A percentile compares a stretch with the other conserved stretches of the same genome.
These are phyloP conservation scores for Ambrosia artemisiifolia DNA, from an alignment of 129 eudicot genomes.

Conservation along the genomic window DNA sequence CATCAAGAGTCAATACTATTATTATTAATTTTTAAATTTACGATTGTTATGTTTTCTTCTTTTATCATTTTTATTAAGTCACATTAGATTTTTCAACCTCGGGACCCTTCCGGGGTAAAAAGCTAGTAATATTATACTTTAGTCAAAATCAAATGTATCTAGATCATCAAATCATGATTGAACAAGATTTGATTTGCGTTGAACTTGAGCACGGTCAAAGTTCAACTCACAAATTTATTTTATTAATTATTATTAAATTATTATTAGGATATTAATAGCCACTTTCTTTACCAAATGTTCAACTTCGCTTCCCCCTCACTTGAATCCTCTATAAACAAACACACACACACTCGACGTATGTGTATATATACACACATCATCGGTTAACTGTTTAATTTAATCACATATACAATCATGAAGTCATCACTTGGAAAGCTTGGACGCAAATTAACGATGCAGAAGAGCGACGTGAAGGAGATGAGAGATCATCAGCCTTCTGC, in stretches of 20 bases:
- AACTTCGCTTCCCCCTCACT: conserved; percentile 14
- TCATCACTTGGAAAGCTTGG: conserved; percentile 63
- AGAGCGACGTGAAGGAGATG: conserved; percentile 54
- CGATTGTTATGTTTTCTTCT: too few relatives aligned
- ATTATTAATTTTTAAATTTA: too few relatives aligned
- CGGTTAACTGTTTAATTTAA: conserved; percentile 5
- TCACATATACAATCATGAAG: conserved; percentile 40
- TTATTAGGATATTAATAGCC: too few relatives aligned
- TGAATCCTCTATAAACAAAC: neutral
- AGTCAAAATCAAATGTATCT: conserved; percentile 18
- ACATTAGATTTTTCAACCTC: too few relatives aligned
- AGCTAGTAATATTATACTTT: neutral
- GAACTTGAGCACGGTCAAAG: too few relatives aligned
- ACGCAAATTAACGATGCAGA: conserved; percentile 52
- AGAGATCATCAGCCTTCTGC: conserved; percentile 51
- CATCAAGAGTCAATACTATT: too few relatives aligned
- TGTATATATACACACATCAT: neutral
- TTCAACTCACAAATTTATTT: neutral
- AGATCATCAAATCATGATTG: conserved; percentile 21
- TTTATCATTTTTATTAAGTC: too few relatives aligned
- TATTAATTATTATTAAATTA: too few relatives aligned
- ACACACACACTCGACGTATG: neutral
- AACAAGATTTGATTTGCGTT: conserved; percentile 4
- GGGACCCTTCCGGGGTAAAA: too few relatives aligned
- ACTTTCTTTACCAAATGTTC: neutral